phyloP scores from a whole-genome alignment of 495 filamentous ascomycete genomes.

The Xylaria castorea region DNA sequence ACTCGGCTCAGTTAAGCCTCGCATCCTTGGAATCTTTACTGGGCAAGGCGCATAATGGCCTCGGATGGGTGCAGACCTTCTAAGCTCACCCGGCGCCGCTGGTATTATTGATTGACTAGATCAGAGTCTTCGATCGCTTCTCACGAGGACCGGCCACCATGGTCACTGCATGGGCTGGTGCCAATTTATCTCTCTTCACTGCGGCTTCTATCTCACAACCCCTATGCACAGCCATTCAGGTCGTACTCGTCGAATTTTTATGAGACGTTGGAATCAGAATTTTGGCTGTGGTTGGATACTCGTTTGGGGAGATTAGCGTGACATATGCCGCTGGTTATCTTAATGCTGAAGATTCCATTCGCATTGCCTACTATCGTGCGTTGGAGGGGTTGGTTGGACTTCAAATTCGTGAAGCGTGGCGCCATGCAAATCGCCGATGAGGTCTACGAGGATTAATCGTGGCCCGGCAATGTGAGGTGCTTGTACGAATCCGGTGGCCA shows the following conservation, averaged over 20 bases:
- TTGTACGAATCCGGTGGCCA: not conserved
- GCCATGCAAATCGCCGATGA: not conserved
- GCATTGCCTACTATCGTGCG: slow-evolving; percentile 59
- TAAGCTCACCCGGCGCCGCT: too few species aligned
- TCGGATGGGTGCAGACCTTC: too few species aligned
- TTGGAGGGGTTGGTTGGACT: not conserved
- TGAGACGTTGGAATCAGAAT: slow-evolving; percentile 48
- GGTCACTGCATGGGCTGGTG: too few species aligned
- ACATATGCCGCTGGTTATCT: slow-evolving; percentile 50
- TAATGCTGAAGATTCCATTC: slow-evolving; percentile 48
- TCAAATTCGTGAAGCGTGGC: not conserved
- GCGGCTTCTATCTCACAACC: too few species aligned
- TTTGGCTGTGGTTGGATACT: slow-evolving; percentile 62
- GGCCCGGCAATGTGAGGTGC: not conserved
- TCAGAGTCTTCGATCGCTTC: too few species aligned
- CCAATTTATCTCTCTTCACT: too few species aligned
- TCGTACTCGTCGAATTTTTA: slow-evolving; percentile 57
- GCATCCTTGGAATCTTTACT: too few species aligned
- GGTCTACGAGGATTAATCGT: not conserved
- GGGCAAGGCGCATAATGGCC: too few species aligned
- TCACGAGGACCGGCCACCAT: too few species aligned
- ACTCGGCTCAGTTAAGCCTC: too few species aligned
- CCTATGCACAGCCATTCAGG: slow-evolving; percentile 55
- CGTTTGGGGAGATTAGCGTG: slow-evolving; percentile 65
- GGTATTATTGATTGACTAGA: too few species aligned